A percentile compares a stretch with the other conserved stretches of the same genome.
Conservation (phyloP, 139 green algal species). For the Pleodorina starrii region DNA sequence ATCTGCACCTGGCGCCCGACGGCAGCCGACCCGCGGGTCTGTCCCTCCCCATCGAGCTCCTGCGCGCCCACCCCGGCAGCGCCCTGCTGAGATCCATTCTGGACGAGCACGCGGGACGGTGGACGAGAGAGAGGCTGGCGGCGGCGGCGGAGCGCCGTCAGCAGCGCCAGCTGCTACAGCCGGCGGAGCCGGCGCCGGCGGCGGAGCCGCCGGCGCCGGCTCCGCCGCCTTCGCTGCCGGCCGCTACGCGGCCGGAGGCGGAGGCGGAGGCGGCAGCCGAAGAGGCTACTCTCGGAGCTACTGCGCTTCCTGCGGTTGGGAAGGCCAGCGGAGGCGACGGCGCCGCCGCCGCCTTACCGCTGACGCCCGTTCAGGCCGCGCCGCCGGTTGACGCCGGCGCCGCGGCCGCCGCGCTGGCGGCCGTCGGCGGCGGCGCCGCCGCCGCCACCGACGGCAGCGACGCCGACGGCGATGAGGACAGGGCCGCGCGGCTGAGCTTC, state of each 20-base stretch:
- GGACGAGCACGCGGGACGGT: slow-evolving; percentile 13
- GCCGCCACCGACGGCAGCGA: neutral
- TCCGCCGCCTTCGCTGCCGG: too few relatives aligned
- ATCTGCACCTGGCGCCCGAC: slow-evolving; percentile 81
- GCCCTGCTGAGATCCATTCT: neutral
- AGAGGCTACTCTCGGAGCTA: too few relatives aligned
- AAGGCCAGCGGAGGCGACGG: neutral
- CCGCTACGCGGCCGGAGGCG: too few relatives aligned
- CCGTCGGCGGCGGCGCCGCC: neutral
- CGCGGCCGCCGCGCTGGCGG: neutral
- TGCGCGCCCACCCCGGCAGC: slow-evolving; percentile 36
- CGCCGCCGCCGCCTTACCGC: neutral
- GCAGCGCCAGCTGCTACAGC: neutral
- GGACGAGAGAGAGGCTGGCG: neutral
- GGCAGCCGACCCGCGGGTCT: slow-evolving; percentile 76
- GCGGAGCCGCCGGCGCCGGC: neutral
- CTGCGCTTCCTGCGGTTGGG: too few relatives aligned
- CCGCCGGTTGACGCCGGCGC: too few relatives aligned
- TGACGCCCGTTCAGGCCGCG: too few relatives aligned
- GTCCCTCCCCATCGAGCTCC: slow-evolving; percentile 79
- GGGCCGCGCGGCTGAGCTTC: slow-evolving; percentile 47
- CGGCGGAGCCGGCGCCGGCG: neutral
- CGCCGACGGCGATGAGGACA: slow-evolving; percentile 7
- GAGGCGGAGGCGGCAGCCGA: too few relatives aligned
- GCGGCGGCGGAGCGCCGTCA: neutral